Base-by-base conservation (phyloP, 495 filamentous ascomycete genomes). In the Penicillium argentinense region DNA sequence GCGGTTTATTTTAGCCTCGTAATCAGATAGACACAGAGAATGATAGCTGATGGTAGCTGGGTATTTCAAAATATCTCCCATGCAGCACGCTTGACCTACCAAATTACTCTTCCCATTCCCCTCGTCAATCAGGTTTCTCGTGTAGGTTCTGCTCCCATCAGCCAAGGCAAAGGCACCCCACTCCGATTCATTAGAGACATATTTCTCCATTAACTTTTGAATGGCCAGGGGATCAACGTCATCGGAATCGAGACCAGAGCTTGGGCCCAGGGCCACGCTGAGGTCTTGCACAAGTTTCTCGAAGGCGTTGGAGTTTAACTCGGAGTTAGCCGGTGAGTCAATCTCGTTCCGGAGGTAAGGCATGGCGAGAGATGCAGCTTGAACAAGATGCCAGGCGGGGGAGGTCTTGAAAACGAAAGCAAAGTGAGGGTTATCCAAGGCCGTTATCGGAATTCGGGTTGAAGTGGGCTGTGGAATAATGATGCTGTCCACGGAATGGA, bases 41-140 rank as follows among this genome's bases (percentile, higher is more conserved):
- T n/a, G n/a, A n/a, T n/a, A n/a, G n/a, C n/a, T n/a, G n/a, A n/a
- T n/a, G n/a, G n/a, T n/a, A n/a, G n/a, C n/a, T n/a, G n/a, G n/a
- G n/a, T n/a, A n/a, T n/a, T n/a, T n/a, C n/a, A n/a, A n/a, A n/a
- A n/a, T n/a, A n/a, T n/a, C n/a, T n/a, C n/a, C n/a, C n/a, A n/a
- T n/a, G n/a, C n/a, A n/a, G n/a, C n/a, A n/a, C n/a, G n/a, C n/a
- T 18, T 14, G 2, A 62, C 81, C 57, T 75, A 91, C 87, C 50
- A 97, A 62, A 62, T 96, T 96, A 63, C 87, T 85, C 62, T 92
- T 95, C 19, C 90, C 91, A 60, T 95, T 96, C 3, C 91, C 88
- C 58, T 88, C 82, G 54, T 96, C 88, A 14, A 96, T 89, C 22
- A 96, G 75, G 56, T 97, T 97, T 41, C 91, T 68, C 1, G 91